These are phyloP conservation scores for Acacia crassicarpa DNA, from an alignment of 306 rosid genomes.

Conservation along the genomic window DNA sequence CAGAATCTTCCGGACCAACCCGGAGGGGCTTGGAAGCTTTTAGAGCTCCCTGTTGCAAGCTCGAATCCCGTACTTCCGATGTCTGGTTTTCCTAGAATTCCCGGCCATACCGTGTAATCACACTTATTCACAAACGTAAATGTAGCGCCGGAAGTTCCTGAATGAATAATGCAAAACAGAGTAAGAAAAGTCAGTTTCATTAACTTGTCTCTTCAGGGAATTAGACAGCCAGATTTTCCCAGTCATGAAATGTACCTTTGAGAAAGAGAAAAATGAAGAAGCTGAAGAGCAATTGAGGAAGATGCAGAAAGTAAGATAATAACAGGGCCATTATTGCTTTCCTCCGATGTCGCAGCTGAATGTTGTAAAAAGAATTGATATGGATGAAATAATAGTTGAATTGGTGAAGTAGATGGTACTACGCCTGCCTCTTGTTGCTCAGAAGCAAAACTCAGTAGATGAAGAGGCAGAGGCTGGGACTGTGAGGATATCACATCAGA, in stretches of 20 bases:
- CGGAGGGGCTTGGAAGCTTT: conserved; percentile 64
- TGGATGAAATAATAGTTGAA: background rate
- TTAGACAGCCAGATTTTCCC: background rate
- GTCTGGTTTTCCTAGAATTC: conserved; percentile 71
- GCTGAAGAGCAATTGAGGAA: conserved; percentile 14
- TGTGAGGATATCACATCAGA: background rate
- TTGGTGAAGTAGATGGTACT: background rate
- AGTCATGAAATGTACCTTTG: conserved; percentile 35
- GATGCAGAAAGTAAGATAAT: conserved; percentile 16
- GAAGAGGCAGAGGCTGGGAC: background rate
- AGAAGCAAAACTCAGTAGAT: background rate
- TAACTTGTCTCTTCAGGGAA: background rate
- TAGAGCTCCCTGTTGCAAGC: conserved; percentile 50
- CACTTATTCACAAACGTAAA: conserved; percentile 79
- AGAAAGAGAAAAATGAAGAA: conserved; percentile 37
- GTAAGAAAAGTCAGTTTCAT: background rate
- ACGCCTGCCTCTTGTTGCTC: background rate
- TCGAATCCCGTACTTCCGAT: conserved; percentile 80
- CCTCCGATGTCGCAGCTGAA: background rate
- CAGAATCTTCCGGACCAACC: conserved; percentile 98
- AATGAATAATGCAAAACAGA: conserved; percentile 13
- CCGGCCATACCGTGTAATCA: conserved; percentile 90
- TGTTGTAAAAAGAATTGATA: background rate
- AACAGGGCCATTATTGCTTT: conserved; percentile 33
- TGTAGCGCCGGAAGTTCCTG: conserved; percentile 73